phyloP scores from a whole-genome alignment of 192 early-diverging fungal genomes.

The Rhizophagus sp. region DNA sequence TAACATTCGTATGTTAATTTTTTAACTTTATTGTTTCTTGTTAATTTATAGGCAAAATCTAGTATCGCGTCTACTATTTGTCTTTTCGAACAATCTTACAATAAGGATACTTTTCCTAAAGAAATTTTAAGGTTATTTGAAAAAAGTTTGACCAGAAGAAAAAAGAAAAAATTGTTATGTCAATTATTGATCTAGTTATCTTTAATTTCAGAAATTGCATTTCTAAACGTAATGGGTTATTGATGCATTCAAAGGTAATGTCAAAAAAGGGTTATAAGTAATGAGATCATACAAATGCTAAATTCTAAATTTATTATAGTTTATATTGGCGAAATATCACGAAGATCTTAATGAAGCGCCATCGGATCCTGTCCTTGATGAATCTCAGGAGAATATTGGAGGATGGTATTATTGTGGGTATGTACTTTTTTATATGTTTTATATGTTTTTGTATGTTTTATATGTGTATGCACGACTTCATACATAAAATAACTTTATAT shows the following conservation, averaged over 20 bases:
- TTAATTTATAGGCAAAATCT: not conserved
- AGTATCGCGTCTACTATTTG: not conserved
- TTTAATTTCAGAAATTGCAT: not conserved
- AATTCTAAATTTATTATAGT: not conserved
- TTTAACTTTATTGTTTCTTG: not conserved
- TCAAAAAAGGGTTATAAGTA: no score
- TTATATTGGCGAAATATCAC: not conserved
- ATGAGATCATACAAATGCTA: no score
- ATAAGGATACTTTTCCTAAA: not conserved
- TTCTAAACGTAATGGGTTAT: not conserved
- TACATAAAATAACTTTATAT: no score
- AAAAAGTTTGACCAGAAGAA: not conserved
- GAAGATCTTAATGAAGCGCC: not conserved
- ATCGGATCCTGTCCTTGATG: not conserved
- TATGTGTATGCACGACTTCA: no score
- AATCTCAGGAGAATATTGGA: no score
- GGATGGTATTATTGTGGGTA: conserved; percentile 29
- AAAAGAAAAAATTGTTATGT: not conserved
- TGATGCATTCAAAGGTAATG: not conserved
- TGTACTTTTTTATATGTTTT: not conserved
- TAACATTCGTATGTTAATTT: no score
- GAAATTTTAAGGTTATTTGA: not conserved
- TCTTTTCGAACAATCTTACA: not conserved
- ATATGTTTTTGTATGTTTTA: no score
- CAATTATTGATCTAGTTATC: not conserved